Percentiles rank a stretch among this genome's conserved stretches.
phyloP scores from a whole-genome alignment of 176 grass and related monocot species.

The Cenchrus fungigraminus region DNA sequence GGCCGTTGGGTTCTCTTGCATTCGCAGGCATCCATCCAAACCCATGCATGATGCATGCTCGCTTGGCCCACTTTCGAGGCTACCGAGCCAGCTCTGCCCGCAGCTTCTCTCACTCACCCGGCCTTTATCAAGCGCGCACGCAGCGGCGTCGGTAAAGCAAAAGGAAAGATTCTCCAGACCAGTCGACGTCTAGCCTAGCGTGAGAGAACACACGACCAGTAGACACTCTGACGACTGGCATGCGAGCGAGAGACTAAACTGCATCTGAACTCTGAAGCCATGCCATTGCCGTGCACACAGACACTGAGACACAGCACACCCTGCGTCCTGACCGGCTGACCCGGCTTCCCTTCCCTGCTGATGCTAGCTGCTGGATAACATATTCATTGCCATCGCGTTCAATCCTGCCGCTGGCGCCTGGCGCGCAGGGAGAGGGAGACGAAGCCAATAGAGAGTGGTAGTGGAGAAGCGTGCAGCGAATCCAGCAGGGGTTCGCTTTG shows the following conservation, averaged over 20 bases:
- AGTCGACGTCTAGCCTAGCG: neutral
- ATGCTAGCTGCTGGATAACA: neutral
- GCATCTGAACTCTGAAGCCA: neutral
- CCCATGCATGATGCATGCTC: neutral
- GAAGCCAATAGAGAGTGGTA: neutral
- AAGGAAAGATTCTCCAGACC: conserved; percentile 50
- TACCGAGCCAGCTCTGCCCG: neutral
- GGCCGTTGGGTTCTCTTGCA: conserved; percentile 9
- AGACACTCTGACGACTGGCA: neutral
- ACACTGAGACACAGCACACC: too few species aligned
- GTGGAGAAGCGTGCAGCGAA: neutral
- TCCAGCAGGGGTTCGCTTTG: neutral
- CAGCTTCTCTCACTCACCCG: neutral
- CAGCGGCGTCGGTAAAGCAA: conserved; percentile 45
- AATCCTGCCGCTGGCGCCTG: too few species aligned
- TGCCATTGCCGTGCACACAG: neutral
- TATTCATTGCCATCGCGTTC: neutral
- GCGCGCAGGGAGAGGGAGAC: neutral
- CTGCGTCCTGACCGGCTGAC: too few species aligned
- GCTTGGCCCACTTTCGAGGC: conserved; percentile 25
- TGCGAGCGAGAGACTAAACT: neutral
- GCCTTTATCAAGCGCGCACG: conserved; percentile 21
- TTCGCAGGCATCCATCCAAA: neutral
- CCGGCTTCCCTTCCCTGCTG: too few species aligned
- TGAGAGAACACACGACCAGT: neutral